These are phyloP conservation scores for Xylariomycetidae sp. DNA, from an alignment of 2,329 filamentous ascomycete genomes.

Conservation along the genomic window DNA sequence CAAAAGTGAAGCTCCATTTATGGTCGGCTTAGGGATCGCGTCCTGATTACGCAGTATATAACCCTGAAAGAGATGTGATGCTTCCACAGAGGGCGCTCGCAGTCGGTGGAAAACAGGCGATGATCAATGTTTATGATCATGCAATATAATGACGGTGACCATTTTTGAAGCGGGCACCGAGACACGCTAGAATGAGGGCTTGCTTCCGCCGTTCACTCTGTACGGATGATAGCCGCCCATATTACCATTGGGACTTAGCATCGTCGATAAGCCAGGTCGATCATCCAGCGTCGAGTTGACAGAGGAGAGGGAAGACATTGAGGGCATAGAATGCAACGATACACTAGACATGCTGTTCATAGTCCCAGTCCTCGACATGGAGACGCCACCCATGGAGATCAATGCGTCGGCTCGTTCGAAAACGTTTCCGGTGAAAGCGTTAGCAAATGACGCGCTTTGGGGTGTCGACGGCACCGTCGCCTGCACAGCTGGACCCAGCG, in stretches of 20 bases:
- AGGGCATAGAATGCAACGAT: no score
- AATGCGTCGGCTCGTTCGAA: conserved; percentile 57
- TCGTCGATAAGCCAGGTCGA: conserved; percentile 18
- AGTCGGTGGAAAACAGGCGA: no score
- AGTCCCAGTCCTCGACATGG: conserved; percentile 49
- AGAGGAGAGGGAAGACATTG: conserved; percentile 29
- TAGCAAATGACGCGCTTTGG: conserved; percentile 51
- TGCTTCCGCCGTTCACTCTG: conserved; percentile 24
- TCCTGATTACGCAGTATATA: no score
- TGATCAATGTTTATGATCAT: no score
- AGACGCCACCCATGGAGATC: conserved; percentile 53
- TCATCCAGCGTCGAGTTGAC: conserved; percentile 25
- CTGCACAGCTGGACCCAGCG: conserved; percentile 83
- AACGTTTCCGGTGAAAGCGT: conserved; percentile 52
- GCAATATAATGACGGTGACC: no score
- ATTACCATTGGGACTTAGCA: conserved; percentile 24
- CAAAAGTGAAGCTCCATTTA: no score
- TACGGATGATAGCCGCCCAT: conserved; percentile 12
- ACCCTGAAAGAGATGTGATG: no score
- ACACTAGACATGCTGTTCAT: conserved; percentile 31
- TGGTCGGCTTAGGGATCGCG: no score
- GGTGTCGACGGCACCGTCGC: conserved; percentile 77
- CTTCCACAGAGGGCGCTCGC: no score
- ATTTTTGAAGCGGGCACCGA: no score
- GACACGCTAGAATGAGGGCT: conserved; percentile 29